Percentiles rank a stretch among this genome's conserved stretches.
phyloP scores from a whole-genome alignment of 2,329 filamentous ascomycete genomes.

The Cytospora chrysosperma region DNA sequence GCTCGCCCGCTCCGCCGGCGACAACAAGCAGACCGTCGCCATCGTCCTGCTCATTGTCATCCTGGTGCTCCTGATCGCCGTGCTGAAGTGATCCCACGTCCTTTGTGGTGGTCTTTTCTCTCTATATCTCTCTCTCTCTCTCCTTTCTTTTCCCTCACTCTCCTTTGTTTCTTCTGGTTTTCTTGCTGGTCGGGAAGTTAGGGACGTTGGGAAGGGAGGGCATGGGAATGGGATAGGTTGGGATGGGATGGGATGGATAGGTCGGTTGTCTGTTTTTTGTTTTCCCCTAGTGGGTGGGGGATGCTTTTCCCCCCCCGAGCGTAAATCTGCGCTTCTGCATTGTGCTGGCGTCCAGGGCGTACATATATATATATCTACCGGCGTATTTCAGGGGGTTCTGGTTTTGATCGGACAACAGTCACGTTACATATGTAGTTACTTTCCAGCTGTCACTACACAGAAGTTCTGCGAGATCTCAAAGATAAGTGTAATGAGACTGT shows the following conservation, averaged over 20 bases:
- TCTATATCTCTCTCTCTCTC: no score
- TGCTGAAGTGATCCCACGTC: constrained; percentile 65
- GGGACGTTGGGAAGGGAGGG: background rate
- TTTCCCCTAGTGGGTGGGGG: no score
- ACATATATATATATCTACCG: background rate
- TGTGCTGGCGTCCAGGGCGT: constrained; percentile 16
- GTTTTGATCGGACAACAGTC: background rate
- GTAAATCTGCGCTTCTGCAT: constrained; percentile 5
- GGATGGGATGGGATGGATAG: no score
- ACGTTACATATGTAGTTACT: background rate
- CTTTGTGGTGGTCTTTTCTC: background rate
- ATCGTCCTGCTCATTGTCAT: constrained; percentile 82
- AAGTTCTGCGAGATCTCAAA: background rate
- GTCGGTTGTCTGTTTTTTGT: background rate
- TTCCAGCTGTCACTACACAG: background rate
- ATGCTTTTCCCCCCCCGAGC: no score
- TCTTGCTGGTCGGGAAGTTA: background rate
- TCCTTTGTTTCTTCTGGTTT: background rate
- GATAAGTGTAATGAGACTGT: background rate
- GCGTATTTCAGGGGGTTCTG: background rate
- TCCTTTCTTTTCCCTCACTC: no score
- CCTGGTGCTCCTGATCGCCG: constrained; percentile 76
- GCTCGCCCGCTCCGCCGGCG: constrained; percentile 71
- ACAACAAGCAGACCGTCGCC: constrained; percentile 83
- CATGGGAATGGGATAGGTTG: background rate